Evolutionary conservation across 73 alveolate genomes (phyloP).

Genomic region (Breviolum minutum): DNA sequence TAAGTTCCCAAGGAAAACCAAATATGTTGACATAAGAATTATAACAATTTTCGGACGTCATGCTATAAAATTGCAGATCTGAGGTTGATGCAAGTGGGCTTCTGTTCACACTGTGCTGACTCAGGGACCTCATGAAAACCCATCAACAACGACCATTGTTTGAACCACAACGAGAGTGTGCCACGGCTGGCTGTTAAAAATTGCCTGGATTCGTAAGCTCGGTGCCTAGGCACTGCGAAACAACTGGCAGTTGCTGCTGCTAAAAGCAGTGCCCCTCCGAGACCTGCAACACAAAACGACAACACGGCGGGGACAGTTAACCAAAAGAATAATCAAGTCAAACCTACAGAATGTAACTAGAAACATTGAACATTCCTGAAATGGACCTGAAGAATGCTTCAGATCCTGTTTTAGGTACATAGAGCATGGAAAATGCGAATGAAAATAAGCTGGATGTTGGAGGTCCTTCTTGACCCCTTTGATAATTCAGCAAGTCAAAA

Average conservation of each 20-base stretch:
- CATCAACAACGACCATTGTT: too few relatives aligned
- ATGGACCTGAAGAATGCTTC: not conserved
- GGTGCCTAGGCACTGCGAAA: not conserved
- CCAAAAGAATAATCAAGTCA: not conserved
- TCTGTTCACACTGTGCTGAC: not conserved
- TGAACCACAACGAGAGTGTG: too few relatives aligned
- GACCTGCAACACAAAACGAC: not conserved
- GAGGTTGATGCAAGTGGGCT: not conserved
- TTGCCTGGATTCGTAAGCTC: too few relatives aligned
- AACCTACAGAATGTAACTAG: not conserved
- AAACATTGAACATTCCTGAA: not conserved
- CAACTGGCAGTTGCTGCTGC: not conserved
- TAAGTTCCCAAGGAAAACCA: too few relatives aligned
- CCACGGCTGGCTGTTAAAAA: too few relatives aligned
- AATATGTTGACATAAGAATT: too few relatives aligned
- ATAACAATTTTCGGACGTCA: too few relatives aligned
- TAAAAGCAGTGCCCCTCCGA: not conserved
- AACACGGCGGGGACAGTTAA: not conserved
- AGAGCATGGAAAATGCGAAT: not conserved
- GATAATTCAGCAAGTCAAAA: too few relatives aligned
- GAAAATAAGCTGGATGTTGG: not conserved
- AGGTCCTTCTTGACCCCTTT: too few relatives aligned
- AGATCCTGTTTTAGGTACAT: not conserved
- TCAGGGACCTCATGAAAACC: not conserved
- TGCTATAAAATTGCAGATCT: too few relatives aligned